Evolutionary conservation across 768 basidiomycete species (phyloP).

Genomic region (Lanmaoa rubissima): DNA sequence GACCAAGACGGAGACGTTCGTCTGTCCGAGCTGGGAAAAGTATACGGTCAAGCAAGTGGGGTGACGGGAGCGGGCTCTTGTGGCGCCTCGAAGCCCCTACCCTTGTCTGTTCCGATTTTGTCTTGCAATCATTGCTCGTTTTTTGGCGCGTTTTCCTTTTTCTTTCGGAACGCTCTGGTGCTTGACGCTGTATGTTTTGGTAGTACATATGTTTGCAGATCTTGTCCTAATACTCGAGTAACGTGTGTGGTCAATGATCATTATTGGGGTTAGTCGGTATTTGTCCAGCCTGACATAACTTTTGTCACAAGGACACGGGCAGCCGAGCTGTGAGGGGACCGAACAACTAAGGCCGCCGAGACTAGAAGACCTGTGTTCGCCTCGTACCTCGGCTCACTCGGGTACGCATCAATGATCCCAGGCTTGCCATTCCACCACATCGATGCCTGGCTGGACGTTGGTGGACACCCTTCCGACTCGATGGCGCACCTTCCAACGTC

Average conservation of each 20-base stretch:
- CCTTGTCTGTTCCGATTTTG: not conserved
- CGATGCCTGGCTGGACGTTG: slow-evolving; percentile 19
- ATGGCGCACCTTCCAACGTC: slow-evolving; percentile 32
- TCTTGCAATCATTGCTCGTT: not conserved
- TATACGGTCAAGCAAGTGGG: slow-evolving; percentile 48
- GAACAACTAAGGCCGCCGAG: no score
- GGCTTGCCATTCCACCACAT: not conserved
- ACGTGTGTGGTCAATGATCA: not conserved
- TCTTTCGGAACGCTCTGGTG: not conserved
- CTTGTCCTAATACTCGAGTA: not conserved
- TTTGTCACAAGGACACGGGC: not conserved
- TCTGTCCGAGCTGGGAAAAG: slow-evolving; percentile 65
- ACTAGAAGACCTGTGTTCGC: no score
- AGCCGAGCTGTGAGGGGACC: no score
- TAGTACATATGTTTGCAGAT: not conserved
- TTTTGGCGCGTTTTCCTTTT: not conserved
- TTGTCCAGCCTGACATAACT: not conserved
- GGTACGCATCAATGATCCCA: no score
- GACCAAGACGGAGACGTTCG: slow-evolving; percentile 43
- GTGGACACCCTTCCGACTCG: not conserved
- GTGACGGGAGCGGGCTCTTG: not conserved
- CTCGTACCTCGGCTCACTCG: no score
- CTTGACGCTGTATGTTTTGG: not conserved
- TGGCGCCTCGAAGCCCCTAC: not conserved
- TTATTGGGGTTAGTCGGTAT: not conserved